These are phyloP conservation scores for Entoloma clypeatum DNA, from an alignment of 1,284 basidiomycete genomes.

Conservation along the genomic window DNA sequence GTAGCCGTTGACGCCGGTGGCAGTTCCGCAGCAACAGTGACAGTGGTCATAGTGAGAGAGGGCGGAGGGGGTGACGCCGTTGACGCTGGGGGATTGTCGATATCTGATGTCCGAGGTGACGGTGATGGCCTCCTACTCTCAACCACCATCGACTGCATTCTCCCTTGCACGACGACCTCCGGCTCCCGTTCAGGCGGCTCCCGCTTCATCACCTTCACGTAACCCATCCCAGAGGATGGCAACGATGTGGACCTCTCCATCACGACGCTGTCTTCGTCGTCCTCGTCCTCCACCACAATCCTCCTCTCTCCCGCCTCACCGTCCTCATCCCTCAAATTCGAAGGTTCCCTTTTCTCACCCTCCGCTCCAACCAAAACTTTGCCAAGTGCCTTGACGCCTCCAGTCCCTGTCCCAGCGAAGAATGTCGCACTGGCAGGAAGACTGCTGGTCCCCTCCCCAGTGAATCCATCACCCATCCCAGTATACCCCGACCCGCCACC, in stretches of 20 bases:
- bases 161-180: slow-evolving; percentile 8
- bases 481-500: slow-evolving; percentile 1
- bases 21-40: too few relatives aligned
- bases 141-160: slow-evolving; percentile 21
- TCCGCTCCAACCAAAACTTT: slow-evolving; percentile 9
- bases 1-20: slow-evolving; percentile 17
- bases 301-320: slow-evolving; percentile 9
- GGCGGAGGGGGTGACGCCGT: slow-evolving; percentile 8
- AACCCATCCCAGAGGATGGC: neutral
- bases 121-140: slow-evolving; percentile 24
- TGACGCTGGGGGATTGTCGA: neutral
- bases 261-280: slow-evolving; percentile 7
- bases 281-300: slow-evolving; percentile 14
- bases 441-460: neutral
- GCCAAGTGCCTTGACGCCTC: slow-evolving; percentile 3
- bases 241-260: neutral
- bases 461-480: slow-evolving; percentile 3
- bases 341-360: slow-evolving; percentile 21
- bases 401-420: neutral
- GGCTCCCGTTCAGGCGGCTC: slow-evolving; percentile 20
- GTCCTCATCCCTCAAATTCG: slow-evolving; percentile 1
- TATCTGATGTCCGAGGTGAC: too few relatives aligned
- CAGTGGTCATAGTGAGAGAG: too few relatives aligned
- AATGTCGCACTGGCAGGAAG: neutral
- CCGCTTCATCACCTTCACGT: slow-evolving; percentile 4